phyloP scores from a whole-genome alignment of 2,329 filamentous ascomycete species.

The Sporothrix dimorphospora region DNA sequence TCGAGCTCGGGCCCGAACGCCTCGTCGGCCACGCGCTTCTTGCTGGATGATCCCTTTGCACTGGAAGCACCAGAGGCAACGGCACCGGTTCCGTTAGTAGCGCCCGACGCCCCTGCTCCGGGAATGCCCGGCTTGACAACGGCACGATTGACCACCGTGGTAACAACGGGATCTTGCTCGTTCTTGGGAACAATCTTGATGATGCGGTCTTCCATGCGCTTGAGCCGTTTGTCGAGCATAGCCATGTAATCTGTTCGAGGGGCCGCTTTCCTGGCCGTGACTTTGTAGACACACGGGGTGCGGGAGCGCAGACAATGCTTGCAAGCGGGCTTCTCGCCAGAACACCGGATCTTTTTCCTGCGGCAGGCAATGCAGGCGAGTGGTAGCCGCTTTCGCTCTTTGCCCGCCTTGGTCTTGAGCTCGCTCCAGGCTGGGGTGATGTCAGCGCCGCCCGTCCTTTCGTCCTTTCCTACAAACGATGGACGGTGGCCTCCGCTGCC shows the following conservation, averaged over 20 bases:
- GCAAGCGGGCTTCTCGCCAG: conserved; percentile 95
- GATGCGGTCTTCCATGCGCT: conserved; percentile 96
- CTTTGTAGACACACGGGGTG: conserved; percentile 96
- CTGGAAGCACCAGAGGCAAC: conserved; percentile 54
- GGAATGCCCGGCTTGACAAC: conserved; percentile 79
- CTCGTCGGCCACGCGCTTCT: conserved; percentile 83
- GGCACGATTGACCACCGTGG: conserved; percentile 67
- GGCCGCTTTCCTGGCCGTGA: conserved; percentile 90
- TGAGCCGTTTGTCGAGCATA: conserved; percentile 94
- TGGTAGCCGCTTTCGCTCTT: conserved; percentile 90
- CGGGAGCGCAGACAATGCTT: conserved; percentile 92
- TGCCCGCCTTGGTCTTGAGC: conserved; percentile 88
- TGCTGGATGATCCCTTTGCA: conserved; percentile 42
- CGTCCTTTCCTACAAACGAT: conserved; percentile 50
- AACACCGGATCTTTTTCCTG: conserved; percentile 96
- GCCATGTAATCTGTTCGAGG: conserved; percentile 98
- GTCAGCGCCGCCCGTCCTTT: conserved; percentile 58
- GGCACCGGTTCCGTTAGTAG: background rate
- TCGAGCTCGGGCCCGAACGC: conserved; percentile 83
- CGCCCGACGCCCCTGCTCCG: conserved; percentile 46
- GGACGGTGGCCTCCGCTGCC: conserved; percentile 16
- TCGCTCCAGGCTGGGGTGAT: conserved; percentile 72
- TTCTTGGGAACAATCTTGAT: conserved; percentile 93
- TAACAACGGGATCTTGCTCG: conserved; percentile 68
- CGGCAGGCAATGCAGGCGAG: conserved; percentile 94